These are phyloP conservation scores for Dalbergia cultrata DNA, from an alignment of 306 rosid species.

Conservation along the genomic window DNA sequence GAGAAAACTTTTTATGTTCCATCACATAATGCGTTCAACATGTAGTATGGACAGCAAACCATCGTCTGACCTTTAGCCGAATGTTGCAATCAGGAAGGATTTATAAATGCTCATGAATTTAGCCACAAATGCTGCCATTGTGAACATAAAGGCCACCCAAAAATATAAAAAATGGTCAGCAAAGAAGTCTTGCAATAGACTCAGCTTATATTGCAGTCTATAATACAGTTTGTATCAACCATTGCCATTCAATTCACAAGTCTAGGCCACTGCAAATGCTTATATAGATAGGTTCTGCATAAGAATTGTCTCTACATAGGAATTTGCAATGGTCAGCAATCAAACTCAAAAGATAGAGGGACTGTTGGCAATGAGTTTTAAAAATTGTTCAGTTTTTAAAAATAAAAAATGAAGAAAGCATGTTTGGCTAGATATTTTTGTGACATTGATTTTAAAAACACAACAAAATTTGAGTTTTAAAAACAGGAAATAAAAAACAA, in stretches of 20 bases:
- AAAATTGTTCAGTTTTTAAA: too few species aligned
- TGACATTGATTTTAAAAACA: too few species aligned
- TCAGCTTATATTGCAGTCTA: neutral
- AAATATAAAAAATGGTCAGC: neutral
- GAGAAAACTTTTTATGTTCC: conserved; percentile 12
- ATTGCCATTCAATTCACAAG: conserved; percentile 15
- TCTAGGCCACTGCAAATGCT: neutral
- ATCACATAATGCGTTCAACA: conserved; percentile 13
- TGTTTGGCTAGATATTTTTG: too few species aligned
- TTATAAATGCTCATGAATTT: conserved; percentile 95
- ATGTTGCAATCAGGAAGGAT: conserved; percentile 81
- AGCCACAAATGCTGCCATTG: conserved; percentile 85
- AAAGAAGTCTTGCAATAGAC: neutral
- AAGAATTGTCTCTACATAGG: neutral
- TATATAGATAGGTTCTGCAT: neutral
- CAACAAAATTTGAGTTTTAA: too few species aligned
- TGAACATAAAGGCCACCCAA: conserved; percentile 14
- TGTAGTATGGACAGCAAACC: conserved; percentile 30
- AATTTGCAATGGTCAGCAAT: conserved; percentile 16
- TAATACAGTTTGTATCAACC: conserved; percentile 9
- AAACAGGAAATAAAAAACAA: too few species aligned
- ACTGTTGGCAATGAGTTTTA: too few species aligned
- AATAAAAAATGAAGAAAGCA: too few species aligned
- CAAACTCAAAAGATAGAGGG: too few species aligned
- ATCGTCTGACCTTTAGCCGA: conserved; percentile 63